Conservation (phyloP, 2,329 filamentous ascomycete genomes). For the Endocalyx cinctus region DNA sequence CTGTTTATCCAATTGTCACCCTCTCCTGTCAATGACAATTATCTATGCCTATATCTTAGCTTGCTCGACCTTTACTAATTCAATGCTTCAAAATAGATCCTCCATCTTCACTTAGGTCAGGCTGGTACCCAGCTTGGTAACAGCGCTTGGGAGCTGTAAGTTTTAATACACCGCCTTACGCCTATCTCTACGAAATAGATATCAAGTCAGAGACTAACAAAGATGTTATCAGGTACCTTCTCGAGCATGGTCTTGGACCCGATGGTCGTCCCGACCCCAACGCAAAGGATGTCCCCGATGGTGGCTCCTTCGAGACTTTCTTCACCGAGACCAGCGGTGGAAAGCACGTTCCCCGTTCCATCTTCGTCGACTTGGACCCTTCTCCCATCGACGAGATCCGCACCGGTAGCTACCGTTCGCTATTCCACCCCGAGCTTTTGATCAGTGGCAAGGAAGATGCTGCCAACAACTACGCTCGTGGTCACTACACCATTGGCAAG, state of each 20-base stretch:
- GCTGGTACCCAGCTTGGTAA: constrained; percentile 71
- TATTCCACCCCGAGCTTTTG: constrained; percentile 69
- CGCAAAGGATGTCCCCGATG: constrained; percentile 53
- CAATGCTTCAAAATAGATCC: constrained; percentile 44
- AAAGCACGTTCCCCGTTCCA: constrained; percentile 68
- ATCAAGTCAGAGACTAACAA: constrained; percentile 4
- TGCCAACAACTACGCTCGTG: constrained; percentile 73
- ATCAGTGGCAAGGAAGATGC: constrained; percentile 74
- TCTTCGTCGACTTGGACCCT: constrained; percentile 70
- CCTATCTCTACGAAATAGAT: constrained; percentile 1
- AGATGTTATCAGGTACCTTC: constrained; percentile 53
- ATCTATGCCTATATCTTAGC: too few relatives aligned
- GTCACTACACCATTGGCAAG: constrained; percentile 73
- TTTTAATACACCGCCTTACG: constrained; percentile 25
- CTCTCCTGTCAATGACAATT: too few relatives aligned
- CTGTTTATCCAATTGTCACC: too few relatives aligned
- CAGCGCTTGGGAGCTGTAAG: constrained; percentile 73
- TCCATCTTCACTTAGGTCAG: constrained; percentile 62
- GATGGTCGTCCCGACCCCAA: constrained; percentile 63
- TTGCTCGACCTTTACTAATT: too few relatives aligned
- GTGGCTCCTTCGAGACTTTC: constrained; percentile 67
- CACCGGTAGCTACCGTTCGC: constrained; percentile 61
- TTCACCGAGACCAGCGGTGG: constrained; percentile 68
- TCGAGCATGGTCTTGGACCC: constrained; percentile 64
- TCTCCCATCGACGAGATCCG: constrained; percentile 72